Conservation (phyloP, 2,329 filamentous ascomycete species). For the Fusarium guadeloupense region DNA sequence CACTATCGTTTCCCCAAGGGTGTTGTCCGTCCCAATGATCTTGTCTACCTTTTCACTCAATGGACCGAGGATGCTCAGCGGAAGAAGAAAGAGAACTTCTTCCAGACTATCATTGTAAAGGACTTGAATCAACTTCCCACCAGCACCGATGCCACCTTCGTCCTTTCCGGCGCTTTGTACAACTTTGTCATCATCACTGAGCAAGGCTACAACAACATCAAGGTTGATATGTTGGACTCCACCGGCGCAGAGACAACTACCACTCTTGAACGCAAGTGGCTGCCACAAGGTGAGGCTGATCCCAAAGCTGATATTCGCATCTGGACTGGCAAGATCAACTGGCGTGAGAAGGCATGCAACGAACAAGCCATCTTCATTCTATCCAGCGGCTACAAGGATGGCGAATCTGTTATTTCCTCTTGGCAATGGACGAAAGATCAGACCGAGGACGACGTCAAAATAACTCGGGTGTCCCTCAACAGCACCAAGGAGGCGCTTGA, state of each 20-base stretch:
- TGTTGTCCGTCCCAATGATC: conserved; percentile 27
- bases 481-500: too few relatives aligned
- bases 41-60: conserved; percentile 35
- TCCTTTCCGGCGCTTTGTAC: conserved; percentile 15
- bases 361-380: too few relatives aligned
- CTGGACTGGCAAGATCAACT: conserved; percentile 39
- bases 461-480: too few relatives aligned
- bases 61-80: conserved; percentile 23
- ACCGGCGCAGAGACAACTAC: background rate
- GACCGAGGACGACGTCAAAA: too few relatives aligned
- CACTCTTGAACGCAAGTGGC: conserved; percentile 12
- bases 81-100: conserved; percentile 29
- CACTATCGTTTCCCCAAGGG: conserved; percentile 27
- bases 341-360: too few relatives aligned
- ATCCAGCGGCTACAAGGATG: too few relatives aligned
- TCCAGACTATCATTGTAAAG: conserved; percentile 17
- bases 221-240: conserved; percentile 22
- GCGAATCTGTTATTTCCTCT: too few relatives aligned
- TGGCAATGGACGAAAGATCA: too few relatives aligned
- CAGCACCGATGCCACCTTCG: conserved; percentile 14
- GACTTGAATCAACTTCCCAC: too few relatives aligned
- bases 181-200: conserved; percentile 20
- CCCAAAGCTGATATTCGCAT: conserved; percentile 1
- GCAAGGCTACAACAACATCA: conserved; percentile 21
- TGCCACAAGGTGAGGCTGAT: conserved; percentile 15